Evolutionary conservation across 164 flowering plant species (phyloP).

Genomic region (Berberis thunbergii): DNA sequence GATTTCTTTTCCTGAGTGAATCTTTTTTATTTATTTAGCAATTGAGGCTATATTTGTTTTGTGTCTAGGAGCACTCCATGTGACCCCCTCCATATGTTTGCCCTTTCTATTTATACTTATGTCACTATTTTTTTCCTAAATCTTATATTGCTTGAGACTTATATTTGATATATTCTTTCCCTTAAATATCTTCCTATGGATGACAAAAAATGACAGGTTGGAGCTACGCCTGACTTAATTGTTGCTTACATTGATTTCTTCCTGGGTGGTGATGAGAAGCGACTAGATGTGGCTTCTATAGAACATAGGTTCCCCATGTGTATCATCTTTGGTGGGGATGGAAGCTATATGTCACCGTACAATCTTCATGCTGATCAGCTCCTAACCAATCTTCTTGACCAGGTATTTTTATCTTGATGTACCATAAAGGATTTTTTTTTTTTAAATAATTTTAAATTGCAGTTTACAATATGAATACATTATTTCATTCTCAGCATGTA

Average conservation of each 20-base stretch:
- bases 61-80: no score
- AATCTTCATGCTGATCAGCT: slow-evolving; percentile 62
- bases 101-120: no score
- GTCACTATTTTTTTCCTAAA: no score
- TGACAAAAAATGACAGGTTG: slow-evolving; percentile 47
- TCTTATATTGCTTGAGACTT: no score
- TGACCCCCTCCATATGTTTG: no score
- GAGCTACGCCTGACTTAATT: slow-evolving; percentile 86
- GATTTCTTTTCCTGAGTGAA: no score
- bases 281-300: slow-evolving; percentile 61
- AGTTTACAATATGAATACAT: background rate
- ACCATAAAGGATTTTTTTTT: no score
- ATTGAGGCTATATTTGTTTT: no score
- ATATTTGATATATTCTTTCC: background rate
- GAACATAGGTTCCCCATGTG: slow-evolving; percentile 81
- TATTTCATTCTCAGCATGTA: slow-evolving; percentile 41
- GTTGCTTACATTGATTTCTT: slow-evolving; percentile 89
- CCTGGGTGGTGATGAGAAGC: slow-evolving; percentile 95
- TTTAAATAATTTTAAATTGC: background rate
- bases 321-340: slow-evolving; percentile 86
- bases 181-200: background rate
- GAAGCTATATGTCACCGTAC: slow-evolving; percentile 94
- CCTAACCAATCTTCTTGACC: slow-evolving; percentile 66
- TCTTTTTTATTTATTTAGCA: no score
- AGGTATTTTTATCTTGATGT: slow-evolving; percentile 30